Percentiles rank a stretch among this genome's conserved stretches.
These are phyloP conservation scores for Pyrenophora tritici-repentis DNA, from an alignment of 2,329 filamentous ascomycete species.

Conservation along the genomic window DNA sequence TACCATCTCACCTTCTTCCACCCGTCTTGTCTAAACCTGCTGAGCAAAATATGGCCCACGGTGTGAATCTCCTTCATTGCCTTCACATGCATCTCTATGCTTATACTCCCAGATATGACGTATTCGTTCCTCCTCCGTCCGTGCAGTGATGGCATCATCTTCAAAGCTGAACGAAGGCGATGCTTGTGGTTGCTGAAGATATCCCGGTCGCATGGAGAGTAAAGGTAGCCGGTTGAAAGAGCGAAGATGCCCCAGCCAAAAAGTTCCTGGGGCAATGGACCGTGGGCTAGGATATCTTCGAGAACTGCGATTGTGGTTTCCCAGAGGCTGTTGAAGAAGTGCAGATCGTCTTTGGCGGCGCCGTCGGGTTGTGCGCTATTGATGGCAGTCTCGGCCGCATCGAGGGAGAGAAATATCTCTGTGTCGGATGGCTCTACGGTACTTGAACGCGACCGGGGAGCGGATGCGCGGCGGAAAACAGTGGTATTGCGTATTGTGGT, in stretches of 20 bases:
- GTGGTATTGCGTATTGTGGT: constrained; percentile 11
- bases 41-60: constrained; percentile 21
- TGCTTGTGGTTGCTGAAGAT: constrained; percentile 15
- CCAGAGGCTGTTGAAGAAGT: constrained; percentile 22
- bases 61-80: constrained; percentile 24
- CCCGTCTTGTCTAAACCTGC: constrained; percentile 18
- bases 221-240: constrained; percentile 24
- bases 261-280: constrained; percentile 16
- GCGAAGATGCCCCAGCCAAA: constrained; percentile 29
- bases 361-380: constrained; percentile 16
- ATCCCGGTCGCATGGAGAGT: neutral
- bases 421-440: constrained; percentile 1
- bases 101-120: neutral
- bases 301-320: constrained; percentile 14
- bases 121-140: constrained; percentile 1
- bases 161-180: constrained; percentile 19
- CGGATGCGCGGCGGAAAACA: constrained; percentile 11
- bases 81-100: constrained; percentile 6
- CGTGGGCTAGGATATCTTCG: constrained; percentile 13
- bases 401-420: constrained; percentile 19
- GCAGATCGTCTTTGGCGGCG: constrained; percentile 17
- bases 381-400: constrained; percentile 26
- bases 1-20: constrained; percentile 25
- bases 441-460: neutral
- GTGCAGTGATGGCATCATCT: constrained; percentile 12